A percentile compares a stretch with the other conserved stretches of the same genome.
These are phyloP conservation scores for Ceratocystis eucalypticola DNA, from an alignment of 2,329 filamentous ascomycete genomes.

Conservation along the genomic window DNA sequence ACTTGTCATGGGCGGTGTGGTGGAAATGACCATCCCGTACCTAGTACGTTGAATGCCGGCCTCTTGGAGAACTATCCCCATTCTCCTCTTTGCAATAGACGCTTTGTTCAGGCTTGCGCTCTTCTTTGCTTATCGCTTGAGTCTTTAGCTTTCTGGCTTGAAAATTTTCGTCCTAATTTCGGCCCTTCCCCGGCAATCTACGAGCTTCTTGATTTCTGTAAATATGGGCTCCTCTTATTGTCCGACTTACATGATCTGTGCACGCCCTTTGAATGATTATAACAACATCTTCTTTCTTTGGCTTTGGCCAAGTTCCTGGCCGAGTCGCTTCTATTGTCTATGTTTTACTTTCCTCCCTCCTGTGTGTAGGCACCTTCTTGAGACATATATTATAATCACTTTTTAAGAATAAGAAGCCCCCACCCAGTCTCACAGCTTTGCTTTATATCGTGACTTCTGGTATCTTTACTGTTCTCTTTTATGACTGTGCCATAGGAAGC, in stretches of 20 bases:
- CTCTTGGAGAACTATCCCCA: neutral
- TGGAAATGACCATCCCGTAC: neutral
- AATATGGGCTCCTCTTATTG: slow-evolving; percentile 7
- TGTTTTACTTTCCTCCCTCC: neutral
- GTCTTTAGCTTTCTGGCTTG: neutral
- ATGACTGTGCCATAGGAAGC: neutral
- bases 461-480: neutral
- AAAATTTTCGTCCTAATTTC: slow-evolving; percentile 9
- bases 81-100: neutral
- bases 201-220: neutral
- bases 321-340: neutral
- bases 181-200: slow-evolving; percentile 8
- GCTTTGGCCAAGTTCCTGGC: neutral
- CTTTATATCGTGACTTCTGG: slow-evolving; percentile 1
- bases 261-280: slow-evolving; percentile 1
- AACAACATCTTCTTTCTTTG: neutral
- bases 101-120: neutral
- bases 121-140: neutral
- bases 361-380: neutral
- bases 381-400: neutral
- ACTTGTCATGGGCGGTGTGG: neutral
- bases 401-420: neutral
- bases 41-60: neutral
- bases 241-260: slow-evolving; percentile 7
- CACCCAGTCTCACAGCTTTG: neutral